phyloP scores from a whole-genome alignment of 176 grass and related monocot genomes.

The Eleusine indica region DNA sequence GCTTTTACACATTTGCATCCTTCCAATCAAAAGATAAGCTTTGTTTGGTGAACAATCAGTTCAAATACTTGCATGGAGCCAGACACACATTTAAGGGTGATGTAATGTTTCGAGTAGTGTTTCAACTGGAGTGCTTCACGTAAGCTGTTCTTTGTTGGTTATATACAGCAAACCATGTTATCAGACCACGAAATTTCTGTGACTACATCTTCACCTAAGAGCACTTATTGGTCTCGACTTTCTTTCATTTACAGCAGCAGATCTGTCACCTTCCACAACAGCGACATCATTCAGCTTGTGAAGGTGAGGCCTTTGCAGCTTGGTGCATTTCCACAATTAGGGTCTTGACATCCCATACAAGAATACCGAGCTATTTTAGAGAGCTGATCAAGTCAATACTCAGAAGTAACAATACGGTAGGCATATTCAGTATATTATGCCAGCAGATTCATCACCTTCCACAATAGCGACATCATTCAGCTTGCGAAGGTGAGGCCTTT shows the following conservation, averaged over 20 bases:
- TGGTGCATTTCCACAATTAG: slow-evolving; percentile 98
- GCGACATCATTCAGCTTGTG: slow-evolving; percentile 36
- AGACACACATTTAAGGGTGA: neutral
- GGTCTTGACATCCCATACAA: slow-evolving; percentile 75
- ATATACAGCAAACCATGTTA: slow-evolving; percentile 6
- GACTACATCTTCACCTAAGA: slow-evolving; percentile 14
- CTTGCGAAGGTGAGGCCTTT: slow-evolving; percentile 34
- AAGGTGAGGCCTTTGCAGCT: slow-evolving; percentile 59
- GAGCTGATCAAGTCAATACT: neutral
- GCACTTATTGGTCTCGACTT: neutral
- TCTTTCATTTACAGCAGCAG: slow-evolving; percentile 20
- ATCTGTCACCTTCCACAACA: neutral
- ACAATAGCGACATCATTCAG: slow-evolving; percentile 35
- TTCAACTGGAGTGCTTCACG: neutral
- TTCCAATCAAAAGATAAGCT: neutral
- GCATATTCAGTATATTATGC: neutral
- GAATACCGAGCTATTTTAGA: slow-evolving; percentile 17
- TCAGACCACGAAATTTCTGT: slow-evolving; percentile 4
- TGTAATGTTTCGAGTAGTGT: neutral
- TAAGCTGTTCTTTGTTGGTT: neutral
- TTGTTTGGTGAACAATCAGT: slow-evolving; percentile 11
- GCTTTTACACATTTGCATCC: neutral
- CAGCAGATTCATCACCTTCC: neutral
- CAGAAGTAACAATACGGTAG: slow-evolving; percentile 6
- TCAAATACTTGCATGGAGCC: neutral